Base-by-base conservation (phyloP, 2,329 filamentous ascomycete species). In the Plectosphaerella cucumerina region DNA sequence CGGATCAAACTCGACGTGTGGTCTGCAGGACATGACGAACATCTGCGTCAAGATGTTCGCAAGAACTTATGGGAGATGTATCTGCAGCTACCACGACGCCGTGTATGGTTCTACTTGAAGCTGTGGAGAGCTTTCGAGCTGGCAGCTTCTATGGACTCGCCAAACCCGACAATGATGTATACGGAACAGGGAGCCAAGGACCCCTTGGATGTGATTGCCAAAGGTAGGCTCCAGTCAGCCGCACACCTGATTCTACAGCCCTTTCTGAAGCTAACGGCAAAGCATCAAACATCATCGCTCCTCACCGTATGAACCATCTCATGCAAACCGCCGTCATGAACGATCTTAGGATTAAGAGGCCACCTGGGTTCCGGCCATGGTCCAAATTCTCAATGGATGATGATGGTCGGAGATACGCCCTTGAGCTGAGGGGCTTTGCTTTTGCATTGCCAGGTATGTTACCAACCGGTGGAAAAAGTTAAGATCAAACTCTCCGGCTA, bases 1-100 rank as follows among this genome's bases (percentile, higher is more conserved):
- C 59, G 62, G 48, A 60, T 65, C 51, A 63, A 66, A 47, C 56
- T 65, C 31, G 63, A 65, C 33, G 52, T 56, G 35, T 60, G 56
- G 53, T 62, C 62, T 5, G 44, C 53, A 18, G 62, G 62, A 9
- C 8, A 60, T 9, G 57, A 63, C 34, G 62, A 65, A 50, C 33
- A 3, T 26, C 44, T 61, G 14, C 54, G 63, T 34, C 35, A 49
- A 8, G 41, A 53, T n/a, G 59, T 54, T 42, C 56, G 63, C 33
- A 34, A 53, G 15, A 35, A 53, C 11, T 53, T 64, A n/a, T 50
- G 44, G 23, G 52, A 60, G 20, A 43, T 56, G 18, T 65, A 60
- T 43, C 48, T 60, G 26, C 49, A 48, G n/a, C 56, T 61, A 26
- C 61, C 59, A 47, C 52, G 59, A 10, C 50, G 53, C 20, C 58